Evolutionary conservation across 2,329 filamentous ascomycete species (phyloP).

Genomic region (Lachnellula willkommii): DNA sequence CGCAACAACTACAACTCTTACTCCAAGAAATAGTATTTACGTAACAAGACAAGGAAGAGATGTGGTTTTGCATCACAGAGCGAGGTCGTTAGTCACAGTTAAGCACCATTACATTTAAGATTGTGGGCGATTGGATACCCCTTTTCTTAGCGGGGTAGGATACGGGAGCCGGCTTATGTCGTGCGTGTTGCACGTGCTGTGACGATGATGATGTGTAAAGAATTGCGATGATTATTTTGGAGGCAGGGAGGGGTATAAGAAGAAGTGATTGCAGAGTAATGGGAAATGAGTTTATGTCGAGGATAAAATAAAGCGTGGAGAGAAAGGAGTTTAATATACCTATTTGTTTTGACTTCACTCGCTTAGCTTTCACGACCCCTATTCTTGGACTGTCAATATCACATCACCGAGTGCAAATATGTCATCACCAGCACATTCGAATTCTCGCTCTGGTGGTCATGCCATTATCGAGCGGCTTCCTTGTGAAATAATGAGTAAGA

Average conservation of each 20-base stretch:
- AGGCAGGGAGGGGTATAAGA: background rate
- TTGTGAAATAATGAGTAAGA: background rate
- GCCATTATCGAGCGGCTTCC: background rate
- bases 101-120: background rate
- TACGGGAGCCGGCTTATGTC: background rate
- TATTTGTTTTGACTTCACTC: background rate
- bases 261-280: background rate
- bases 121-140: background rate
- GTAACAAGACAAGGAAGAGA: no score
- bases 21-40: no score
- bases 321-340: no score
- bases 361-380: background rate
- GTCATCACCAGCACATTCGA: background rate
- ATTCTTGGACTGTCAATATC: background rate
- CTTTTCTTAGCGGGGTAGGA: background rate
- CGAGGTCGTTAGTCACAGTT: background rate
- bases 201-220: background rate
- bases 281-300: background rate
- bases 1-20: no score
- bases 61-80: no score
- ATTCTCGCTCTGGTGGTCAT: background rate
- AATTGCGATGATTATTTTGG: background rate
- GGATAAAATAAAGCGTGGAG: background rate
- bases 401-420: background rate
- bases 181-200: background rate